Percentiles rank a stretch among this genome's conserved stretches.
phyloP scores from a whole-genome alignment of 108 stramenopile genomes.

The Nannochloropsis oceanica region DNA sequence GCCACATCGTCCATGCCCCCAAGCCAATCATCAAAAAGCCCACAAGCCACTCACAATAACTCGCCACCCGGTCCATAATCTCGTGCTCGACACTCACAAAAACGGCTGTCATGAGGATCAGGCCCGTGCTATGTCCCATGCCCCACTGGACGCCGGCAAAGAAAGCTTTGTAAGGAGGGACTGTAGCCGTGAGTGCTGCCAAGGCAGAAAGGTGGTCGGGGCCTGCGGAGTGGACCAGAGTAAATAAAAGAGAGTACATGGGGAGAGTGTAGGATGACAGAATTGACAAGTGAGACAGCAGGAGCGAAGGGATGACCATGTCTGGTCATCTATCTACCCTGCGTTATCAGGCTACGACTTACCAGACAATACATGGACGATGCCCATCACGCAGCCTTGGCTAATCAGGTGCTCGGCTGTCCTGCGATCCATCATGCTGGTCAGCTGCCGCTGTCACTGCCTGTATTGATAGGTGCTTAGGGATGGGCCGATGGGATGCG shows the following conservation, averaged over 20 bases:
- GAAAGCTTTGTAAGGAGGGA: constrained; percentile 8
- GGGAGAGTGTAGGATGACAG: not conserved
- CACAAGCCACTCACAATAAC: constrained; percentile 13
- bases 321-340: too few relatives aligned
- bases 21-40: constrained; percentile 9
- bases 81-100: constrained; percentile 5
- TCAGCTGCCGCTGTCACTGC: not conserved
- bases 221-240: not conserved
- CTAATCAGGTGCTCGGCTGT: not conserved
- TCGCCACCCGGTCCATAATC: not conserved
- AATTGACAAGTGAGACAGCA: not conserved
- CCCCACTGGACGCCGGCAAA: constrained; percentile 6
- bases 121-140: constrained; percentile 8
- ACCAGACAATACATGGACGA: not conserved
- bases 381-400: not conserved
- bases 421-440: not conserved
- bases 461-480: too few relatives aligned
- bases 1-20: not conserved
- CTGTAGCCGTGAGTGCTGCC: not conserved
- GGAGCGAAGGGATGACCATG: not conserved
- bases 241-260: not conserved
- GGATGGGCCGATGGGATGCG: too few relatives aligned
- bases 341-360: too few relatives aligned
- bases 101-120: not conserved
- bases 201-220: not conserved